These are phyloP conservation scores for Glycine latifolia DNA, from an alignment of 306 rosid species.

Conservation along the genomic window DNA sequence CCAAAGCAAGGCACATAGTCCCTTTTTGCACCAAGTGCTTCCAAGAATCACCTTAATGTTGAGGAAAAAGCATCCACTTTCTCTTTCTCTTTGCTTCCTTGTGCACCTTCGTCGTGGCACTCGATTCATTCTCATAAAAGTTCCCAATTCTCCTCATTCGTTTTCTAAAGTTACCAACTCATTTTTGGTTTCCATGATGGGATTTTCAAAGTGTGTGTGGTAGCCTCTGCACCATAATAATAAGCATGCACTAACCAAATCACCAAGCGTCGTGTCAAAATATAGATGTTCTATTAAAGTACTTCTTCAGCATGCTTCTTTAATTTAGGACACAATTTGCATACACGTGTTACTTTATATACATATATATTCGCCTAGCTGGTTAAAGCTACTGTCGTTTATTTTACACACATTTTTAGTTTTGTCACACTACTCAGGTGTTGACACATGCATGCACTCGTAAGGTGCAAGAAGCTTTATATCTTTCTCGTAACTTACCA, in stretches of 20 bases:
- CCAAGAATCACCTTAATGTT: conserved; percentile 1
- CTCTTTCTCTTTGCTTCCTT: conserved; percentile 28
- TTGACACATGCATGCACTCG: not conserved
- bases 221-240: not conserved
- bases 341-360: not conserved
- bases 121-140: conserved; percentile 27
- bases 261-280: not conserved
- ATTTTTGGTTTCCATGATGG: not conserved
- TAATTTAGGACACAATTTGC: not conserved
- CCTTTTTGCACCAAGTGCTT: conserved; percentile 4
- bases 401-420: not conserved
- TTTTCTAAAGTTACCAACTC: too few species aligned
- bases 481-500: not conserved
- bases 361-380: not conserved
- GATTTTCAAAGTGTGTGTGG: not conserved
- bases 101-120: conserved; percentile 31
- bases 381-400: too few species aligned
- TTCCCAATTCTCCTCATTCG: not conserved
- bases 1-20: conserved; percentile 35
- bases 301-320: not conserved
- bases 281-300: too few species aligned
- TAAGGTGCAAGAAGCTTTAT: not conserved
- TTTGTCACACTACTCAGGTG: not conserved
- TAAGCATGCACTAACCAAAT: not conserved
- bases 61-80: conserved; percentile 12